Conservation (phyloP, 371 early-diverging fungal genomes). For the Rhizomucor pusillus region DNA sequence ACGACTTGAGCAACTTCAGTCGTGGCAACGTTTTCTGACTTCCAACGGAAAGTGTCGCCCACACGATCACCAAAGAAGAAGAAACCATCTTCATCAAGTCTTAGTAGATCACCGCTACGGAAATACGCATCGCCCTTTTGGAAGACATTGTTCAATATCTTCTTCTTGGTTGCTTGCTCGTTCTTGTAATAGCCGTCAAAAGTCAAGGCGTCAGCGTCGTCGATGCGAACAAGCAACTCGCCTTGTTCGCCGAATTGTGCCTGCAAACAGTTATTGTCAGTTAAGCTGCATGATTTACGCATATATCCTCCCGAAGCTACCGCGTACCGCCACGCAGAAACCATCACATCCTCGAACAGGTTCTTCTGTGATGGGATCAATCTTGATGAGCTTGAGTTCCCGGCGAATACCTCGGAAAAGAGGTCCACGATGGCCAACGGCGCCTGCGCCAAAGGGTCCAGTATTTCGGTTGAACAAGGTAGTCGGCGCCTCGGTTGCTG, state of each 20-base stretch:
- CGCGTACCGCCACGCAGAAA: conserved; percentile 39
- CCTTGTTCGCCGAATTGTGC: conserved; percentile 48
- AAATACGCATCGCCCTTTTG: conserved; percentile 42
- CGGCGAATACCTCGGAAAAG: conserved; percentile 21
- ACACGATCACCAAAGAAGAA: conserved; percentile 73
- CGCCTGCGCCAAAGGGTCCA: conserved; percentile 46
- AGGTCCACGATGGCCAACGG: conserved; percentile 49
- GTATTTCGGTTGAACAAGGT: conserved; percentile 50
- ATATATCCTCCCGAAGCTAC: no score
- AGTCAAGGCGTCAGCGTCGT: conserved; percentile 14
- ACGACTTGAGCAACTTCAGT: conserved; percentile 63
- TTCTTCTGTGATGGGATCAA: conserved; percentile 41
- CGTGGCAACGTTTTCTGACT: conserved; percentile 64
- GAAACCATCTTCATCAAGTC: conserved; percentile 51
- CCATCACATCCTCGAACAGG: conserved; percentile 31
- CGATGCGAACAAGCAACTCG: conserved; percentile 39
- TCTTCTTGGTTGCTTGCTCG: conserved; percentile 46
- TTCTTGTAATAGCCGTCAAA: conserved; percentile 46
- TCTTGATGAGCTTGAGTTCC: conserved; percentile 30
- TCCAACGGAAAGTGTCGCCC: conserved; percentile 78
- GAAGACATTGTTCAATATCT: conserved; percentile 33
- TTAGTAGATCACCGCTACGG: conserved; percentile 66
- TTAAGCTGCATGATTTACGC: no score
- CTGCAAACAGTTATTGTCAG: no score
- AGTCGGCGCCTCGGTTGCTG: conserved; percentile 26